A percentile compares a stretch with the other conserved stretches of the same genome.
Evolutionary conservation across 2,329 filamentous ascomycete genomes (phyloP).

Genomic region (Colletotrichum sp.): DNA sequence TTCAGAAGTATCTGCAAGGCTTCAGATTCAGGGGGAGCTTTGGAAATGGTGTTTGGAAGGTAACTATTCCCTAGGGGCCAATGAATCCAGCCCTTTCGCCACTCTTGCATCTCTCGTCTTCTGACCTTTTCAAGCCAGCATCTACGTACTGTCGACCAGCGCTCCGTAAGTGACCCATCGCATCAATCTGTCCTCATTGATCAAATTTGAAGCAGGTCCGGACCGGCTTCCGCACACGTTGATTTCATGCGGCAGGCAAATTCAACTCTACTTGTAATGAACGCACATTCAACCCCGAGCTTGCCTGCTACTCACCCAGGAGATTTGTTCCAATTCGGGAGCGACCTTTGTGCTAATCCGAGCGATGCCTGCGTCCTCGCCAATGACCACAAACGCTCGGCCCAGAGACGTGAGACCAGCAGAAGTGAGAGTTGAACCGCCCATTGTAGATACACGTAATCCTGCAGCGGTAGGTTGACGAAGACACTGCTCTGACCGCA

Average conservation of each 20-base stretch:
- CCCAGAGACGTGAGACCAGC: not conserved
- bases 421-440: not conserved
- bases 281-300: not conserved
- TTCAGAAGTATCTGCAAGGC: not conserved
- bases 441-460: no score
- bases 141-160: not conserved
- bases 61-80: not conserved
- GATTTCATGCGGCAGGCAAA: not conserved
- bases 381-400: not conserved
- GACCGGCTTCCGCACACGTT: fast-evolving
- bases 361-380: not conserved
- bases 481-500: no score
- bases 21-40: not conserved
- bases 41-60: not conserved
- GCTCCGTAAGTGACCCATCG: not conserved
- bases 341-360: not conserved
- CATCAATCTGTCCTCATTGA: not conserved
- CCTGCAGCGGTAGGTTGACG: no score
- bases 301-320: fast-evolving
- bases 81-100: not conserved
- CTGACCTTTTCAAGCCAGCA: not conserved
- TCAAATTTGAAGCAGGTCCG: not conserved
- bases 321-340: not conserved
- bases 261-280: fast-evolving
- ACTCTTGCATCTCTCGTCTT: not conserved